These are phyloP conservation scores for Pseudogymnoascus sp. DNA, from an alignment of 2,329 filamentous ascomycete genomes.

Conservation along the genomic window DNA sequence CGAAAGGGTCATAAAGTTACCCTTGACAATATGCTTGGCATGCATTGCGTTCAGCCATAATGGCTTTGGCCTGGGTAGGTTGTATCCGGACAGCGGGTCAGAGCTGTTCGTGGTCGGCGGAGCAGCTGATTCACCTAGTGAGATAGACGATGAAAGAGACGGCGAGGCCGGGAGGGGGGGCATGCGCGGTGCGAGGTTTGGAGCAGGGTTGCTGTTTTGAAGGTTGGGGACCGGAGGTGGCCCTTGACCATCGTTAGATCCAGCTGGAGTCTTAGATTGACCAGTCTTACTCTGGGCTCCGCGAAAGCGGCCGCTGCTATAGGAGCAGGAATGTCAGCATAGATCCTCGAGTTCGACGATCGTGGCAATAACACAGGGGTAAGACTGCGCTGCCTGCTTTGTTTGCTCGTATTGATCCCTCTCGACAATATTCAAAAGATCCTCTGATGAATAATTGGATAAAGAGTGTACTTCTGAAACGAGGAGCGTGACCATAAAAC, in stretches of 20 bases:
- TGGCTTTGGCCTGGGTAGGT: conserved; percentile 60
- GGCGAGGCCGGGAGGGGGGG: conserved; percentile 57
- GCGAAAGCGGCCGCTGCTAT: conserved; percentile 52
- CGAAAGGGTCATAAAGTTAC: conserved; percentile 94
- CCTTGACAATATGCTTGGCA: conserved; percentile 85
- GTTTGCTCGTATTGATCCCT: background rate
- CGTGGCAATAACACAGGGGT: background rate
- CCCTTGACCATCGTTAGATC: conserved; percentile 41
- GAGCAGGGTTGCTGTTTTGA: conserved; percentile 45
- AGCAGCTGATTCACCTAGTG: conserved; percentile 51
- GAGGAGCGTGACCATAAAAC: background rate
- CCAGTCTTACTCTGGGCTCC: conserved; percentile 46
- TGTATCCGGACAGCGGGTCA: conserved; percentile 51
- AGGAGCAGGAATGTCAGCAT: conserved; percentile 21
- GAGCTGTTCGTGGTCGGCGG: conserved; percentile 36
- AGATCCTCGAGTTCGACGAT: background rate
- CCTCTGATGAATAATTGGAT: background rate
- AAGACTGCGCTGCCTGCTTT: background rate
- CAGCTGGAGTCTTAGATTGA: conserved; percentile 45
- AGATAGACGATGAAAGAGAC: conserved; percentile 59
- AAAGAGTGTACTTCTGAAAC: background rate
- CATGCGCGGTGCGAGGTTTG: conserved; percentile 49
- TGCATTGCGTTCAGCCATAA: conserved; percentile 70
- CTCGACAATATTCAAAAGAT: background rate
- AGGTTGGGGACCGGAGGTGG: conserved; percentile 38